Evolutionary conservation across 2,329 filamentous ascomycete genomes (phyloP).

Genomic region (Fusarium subglutinans): DNA sequence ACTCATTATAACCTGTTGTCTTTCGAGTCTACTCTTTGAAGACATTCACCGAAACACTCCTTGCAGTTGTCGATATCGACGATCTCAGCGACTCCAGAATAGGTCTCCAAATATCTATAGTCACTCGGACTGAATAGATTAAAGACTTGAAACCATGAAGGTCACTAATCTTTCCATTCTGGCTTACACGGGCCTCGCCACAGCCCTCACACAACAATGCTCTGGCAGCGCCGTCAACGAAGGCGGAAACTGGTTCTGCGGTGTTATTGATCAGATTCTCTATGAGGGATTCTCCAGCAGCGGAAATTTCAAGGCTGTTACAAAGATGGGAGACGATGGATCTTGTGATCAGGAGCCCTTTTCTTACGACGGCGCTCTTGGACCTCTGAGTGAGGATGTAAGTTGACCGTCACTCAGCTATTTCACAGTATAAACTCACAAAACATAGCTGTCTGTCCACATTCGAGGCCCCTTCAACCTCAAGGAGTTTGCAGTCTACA

Average conservation of each 20-base stretch:
- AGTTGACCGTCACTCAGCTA: conserved; percentile 40
- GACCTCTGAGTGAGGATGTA: conserved; percentile 77
- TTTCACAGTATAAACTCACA: not conserved
- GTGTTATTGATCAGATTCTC: conserved; percentile 71
- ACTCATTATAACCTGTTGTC: conserved; percentile 27
- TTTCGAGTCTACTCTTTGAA: conserved; percentile 18
- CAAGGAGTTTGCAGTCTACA: conserved; percentile 75
- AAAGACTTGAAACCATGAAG: conserved; percentile 45
- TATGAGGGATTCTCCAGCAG: conserved; percentile 69
- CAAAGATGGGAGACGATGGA: conserved; percentile 64
- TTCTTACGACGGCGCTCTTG: conserved; percentile 67
- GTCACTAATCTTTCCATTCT: conserved; percentile 40
- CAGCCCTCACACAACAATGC: conserved; percentile 49
- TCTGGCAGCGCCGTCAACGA: conserved; percentile 48
- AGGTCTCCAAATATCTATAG: conserved; percentile 1
- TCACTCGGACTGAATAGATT: not conserved
- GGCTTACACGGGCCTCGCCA: conserved; percentile 43
- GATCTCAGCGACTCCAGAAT: not conserved
- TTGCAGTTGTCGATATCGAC: not conserved
- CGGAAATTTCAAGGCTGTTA: conserved; percentile 73
- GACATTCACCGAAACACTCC: conserved; percentile 16
- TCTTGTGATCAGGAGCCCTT: conserved; percentile 63
- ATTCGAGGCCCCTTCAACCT: conserved; percentile 75
- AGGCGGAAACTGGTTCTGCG: conserved; percentile 73
- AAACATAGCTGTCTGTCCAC: conserved; percentile 72